Conservation (phyloP, 768 basidiomycete genomes). For the Rhizopogon sp. region DNA sequence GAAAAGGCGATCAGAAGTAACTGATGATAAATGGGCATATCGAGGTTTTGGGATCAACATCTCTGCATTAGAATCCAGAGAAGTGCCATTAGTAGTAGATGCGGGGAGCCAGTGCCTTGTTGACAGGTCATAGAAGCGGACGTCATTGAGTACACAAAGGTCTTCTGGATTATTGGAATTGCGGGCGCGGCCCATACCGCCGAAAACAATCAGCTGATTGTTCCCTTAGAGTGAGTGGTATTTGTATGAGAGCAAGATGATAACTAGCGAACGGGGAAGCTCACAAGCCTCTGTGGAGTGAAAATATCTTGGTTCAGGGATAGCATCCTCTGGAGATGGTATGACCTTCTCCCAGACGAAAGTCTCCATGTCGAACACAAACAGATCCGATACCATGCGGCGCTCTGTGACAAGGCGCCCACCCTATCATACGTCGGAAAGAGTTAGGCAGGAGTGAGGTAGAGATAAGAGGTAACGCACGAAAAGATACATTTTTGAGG, state of each 20-base stretch:
- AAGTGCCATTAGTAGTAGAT: conserved; percentile 20
- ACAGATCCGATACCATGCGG: conserved; percentile 87
- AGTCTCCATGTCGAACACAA: conserved; percentile 79
- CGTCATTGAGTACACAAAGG: conserved; percentile 88
- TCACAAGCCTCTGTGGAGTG: conserved; percentile 86
- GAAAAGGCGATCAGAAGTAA: conserved; percentile 79
- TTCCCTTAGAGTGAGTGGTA: conserved; percentile 48
- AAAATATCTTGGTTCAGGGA: conserved; percentile 88
- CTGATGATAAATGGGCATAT: conserved; percentile 91
- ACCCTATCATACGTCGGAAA: conserved; percentile 44
- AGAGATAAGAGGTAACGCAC: conserved; percentile 36
- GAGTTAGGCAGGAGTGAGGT: neutral
- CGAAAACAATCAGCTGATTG: conserved; percentile 87
- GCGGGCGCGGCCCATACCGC: conserved; percentile 86
- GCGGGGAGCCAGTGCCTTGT: conserved; percentile 67
- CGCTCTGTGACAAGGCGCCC: conserved; percentile 84
- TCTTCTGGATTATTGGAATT: conserved; percentile 70
- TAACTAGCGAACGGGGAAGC: conserved; percentile 15
- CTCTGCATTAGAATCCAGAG: conserved; percentile 35
- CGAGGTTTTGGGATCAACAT: conserved; percentile 72
- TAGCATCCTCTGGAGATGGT: conserved; percentile 56
- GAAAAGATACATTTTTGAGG: conserved; percentile 86
- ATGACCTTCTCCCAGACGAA: conserved; percentile 74
- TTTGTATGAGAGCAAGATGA: conserved; percentile 7
- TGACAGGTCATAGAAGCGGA: conserved; percentile 81